Evolutionary conservation across 495 filamentous ascomycete species (phyloP), one percentile per base, ranked within the genome.

Genomic region (Talaromyces wortmannii): DNA sequence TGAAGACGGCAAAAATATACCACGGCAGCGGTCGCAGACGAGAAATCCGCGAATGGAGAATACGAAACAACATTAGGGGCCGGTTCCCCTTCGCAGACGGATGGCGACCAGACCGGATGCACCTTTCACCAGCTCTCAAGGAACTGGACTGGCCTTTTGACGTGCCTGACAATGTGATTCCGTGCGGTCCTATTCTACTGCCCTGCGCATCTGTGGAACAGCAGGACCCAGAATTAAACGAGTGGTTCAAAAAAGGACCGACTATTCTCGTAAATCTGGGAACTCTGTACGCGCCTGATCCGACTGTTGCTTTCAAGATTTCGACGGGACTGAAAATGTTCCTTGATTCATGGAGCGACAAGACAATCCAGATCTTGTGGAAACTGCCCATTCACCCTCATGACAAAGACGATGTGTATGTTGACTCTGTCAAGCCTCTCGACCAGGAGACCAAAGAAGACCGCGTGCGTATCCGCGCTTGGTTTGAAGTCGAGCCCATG

Each of bases 231-330:
- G 70, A 68, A n/a, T 49, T 83, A 53, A 60, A 60, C 16, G 42
- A 54, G 8, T 83, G 79, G 79, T 65, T 83, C 13, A 56, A 64
- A 3, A 61, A 66, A 3, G 61, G 52, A 5, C 73, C 76, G 6
- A 81, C 77, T 0, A 57, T 83, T 7, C 61, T 83, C 13, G 67
- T 83, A 36, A 78, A 74, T 53, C 70, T 81, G 0, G 79, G 79
- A 0, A 77, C 73, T 0, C 64, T 71, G 8, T 71, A 71, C 50
- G 65, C 57, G 4, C 61, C 68, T 1, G 71, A 74, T 6, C 57
- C 58, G 0, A 52, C 61, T 0, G 71, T 77, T 36, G 70, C 72
- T 0, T 18, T 63, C 47, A 59, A 73, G 3, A 67, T 79, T 33
- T 67, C 67, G n/a, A 59, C 59, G 6, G 68, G 67, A 0, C 67